These are phyloP conservation scores for Ajuga chamaepitys DNA, from an alignment of 257 asterid genomes.

Conservation along the genomic window DNA sequence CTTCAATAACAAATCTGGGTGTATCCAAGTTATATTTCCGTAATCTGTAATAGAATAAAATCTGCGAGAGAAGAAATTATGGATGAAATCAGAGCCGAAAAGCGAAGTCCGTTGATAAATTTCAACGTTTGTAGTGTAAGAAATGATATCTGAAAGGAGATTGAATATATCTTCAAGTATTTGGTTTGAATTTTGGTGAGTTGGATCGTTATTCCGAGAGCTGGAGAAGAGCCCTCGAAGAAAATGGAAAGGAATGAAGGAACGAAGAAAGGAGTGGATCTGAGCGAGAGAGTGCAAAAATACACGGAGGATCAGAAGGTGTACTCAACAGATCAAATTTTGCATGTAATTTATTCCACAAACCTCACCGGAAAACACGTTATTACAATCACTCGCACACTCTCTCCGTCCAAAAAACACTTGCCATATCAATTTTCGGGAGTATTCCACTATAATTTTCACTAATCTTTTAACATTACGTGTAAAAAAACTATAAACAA, in stretches of 20 bases:
- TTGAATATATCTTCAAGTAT: neutral
- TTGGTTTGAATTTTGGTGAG: constrained; percentile 5
- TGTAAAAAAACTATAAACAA: too few relatives aligned
- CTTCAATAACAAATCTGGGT: neutral
- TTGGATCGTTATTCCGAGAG: constrained; percentile 22
- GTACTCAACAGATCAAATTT: neutral
- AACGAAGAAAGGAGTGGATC: constrained; percentile 25
- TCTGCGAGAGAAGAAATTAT: neutral
- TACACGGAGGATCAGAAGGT: constrained; percentile 3
- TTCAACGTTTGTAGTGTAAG: constrained; percentile 15
- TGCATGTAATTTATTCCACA: constrained; percentile 24
- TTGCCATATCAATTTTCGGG: too few relatives aligned
- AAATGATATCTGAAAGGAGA: neutral
- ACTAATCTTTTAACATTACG: too few relatives aligned
- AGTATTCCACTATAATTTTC: too few relatives aligned
- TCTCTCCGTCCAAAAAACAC: too few relatives aligned
- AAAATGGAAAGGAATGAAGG: constrained; percentile 11
- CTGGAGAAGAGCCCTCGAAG: constrained; percentile 21
- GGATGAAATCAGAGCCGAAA: neutral
- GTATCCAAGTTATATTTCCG: neutral
- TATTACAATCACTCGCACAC: too few relatives aligned
- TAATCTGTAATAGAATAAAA: neutral
- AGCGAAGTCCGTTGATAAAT: constrained; percentile 15
- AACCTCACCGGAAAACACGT: constrained; percentile 17
- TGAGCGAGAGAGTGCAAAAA: constrained; percentile 13